These are phyloP conservation scores for Lepraria neglecta DNA, from an alignment of 495 filamentous ascomycete species.

Conservation along the genomic window DNA sequence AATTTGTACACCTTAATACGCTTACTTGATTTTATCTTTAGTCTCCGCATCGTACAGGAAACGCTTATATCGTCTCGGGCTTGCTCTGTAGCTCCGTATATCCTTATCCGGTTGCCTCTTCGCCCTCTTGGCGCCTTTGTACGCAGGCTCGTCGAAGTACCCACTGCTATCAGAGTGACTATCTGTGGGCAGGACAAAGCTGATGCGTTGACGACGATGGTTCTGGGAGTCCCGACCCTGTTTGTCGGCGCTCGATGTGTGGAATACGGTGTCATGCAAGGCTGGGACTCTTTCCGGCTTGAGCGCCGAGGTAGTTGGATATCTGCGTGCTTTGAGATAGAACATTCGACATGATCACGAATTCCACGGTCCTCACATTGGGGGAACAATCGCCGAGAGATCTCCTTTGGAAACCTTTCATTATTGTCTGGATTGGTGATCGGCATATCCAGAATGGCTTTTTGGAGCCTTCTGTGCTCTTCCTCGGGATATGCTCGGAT, in stretches of 20 bases:
- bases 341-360: conserved; percentile 40
- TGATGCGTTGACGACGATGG: conserved; percentile 18
- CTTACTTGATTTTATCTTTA: too few relatives aligned
- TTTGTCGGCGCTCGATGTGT: conserved; percentile 22
- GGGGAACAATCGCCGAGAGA: conserved; percentile 68
- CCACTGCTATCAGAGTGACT: conserved; percentile 24
- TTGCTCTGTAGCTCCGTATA: conserved; percentile 24
- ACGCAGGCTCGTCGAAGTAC: conserved; percentile 23
- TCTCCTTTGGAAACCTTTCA: conserved; percentile 73
- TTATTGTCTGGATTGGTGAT: conserved; percentile 65
- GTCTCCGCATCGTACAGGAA: too few relatives aligned
- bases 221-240: conserved; percentile 22
- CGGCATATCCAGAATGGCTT: conserved; percentile 65
- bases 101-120: conserved; percentile 26
- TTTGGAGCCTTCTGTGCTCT: conserved; percentile 68
- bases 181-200: conserved; percentile 22
- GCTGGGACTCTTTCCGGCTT: conserved; percentile 24
- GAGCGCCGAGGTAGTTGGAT: conserved; percentile 43
- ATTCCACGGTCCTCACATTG: conserved; percentile 35
- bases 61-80: conserved; percentile 27
- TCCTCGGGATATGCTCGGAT: conserved; percentile 72
- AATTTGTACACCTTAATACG: too few relatives aligned
- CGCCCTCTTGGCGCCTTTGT: conserved; percentile 22
- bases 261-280: conserved; percentile 22
- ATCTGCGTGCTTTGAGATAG: conserved; percentile 43